Percentiles rank a stretch among this genome's conserved stretches.
Evolutionary conservation across 73 alveolate species (phyloP).

Genomic region (Symbiodinium pilosum): DNA sequence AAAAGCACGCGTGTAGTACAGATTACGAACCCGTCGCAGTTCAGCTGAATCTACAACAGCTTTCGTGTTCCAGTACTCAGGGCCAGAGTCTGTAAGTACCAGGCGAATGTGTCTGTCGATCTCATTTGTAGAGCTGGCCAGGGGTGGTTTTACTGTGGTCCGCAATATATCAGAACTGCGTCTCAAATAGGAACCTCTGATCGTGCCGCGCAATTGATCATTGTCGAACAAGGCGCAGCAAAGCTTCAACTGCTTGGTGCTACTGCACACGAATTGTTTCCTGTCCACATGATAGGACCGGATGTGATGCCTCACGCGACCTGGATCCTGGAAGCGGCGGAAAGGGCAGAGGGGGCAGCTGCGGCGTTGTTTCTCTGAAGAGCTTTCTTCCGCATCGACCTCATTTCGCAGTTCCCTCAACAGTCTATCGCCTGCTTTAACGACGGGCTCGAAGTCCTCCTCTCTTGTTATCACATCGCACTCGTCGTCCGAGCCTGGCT

Average conservation of each 20-base stretch:
- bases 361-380: not conserved
- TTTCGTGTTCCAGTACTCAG: not conserved
- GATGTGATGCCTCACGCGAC: not conserved
- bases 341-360: slow-evolving; percentile 30
- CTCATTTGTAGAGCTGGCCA: not conserved
- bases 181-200: not conserved
- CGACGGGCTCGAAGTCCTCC: not conserved
- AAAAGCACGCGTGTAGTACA: slow-evolving; percentile 12
- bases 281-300: not conserved
- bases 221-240: slow-evolving; percentile 18
- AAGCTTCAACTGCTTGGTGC: slow-evolving; percentile 43
- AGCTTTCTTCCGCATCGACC: not conserved
- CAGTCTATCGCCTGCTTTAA: not conserved
- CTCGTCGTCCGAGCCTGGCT: not conserved
- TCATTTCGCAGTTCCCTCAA: not conserved
- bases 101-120: slow-evolving; percentile 16
- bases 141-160: not conserved
- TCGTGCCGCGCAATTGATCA: not conserved
- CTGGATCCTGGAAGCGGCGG: not conserved
- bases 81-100: not conserved
- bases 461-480: not conserved
- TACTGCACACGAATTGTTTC: slow-evolving; percentile 2
- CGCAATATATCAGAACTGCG: not conserved
- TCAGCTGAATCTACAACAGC: not conserved
- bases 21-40: not conserved